Conservation (phyloP, 2,329 filamentous ascomycete genomes). For the Juglanconis oblonga region DNA sequence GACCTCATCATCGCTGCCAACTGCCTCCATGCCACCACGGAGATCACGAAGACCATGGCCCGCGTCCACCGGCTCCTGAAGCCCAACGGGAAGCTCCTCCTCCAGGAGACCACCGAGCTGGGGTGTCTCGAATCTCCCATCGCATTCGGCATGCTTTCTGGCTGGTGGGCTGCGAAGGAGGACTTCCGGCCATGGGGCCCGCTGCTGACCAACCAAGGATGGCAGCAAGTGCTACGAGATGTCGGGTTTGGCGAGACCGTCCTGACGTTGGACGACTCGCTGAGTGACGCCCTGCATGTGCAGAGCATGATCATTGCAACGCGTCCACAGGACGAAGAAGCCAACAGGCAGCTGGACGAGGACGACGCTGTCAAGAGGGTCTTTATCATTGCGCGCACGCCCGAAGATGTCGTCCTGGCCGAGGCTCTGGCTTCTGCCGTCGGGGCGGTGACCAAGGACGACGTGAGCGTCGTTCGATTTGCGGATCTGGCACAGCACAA, state of each 20-base stretch:
- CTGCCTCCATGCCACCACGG: slow-evolving; percentile 28
- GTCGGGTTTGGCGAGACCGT: slow-evolving; percentile 12
- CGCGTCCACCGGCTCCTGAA: slow-evolving; percentile 30
- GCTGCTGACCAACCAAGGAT: slow-evolving; percentile 8
- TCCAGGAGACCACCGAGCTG: slow-evolving; percentile 20
- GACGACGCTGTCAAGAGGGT: slow-evolving; percentile 13
- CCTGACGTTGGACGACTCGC: slow-evolving; percentile 12
- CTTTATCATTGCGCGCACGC: slow-evolving; percentile 13
- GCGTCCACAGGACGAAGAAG: slow-evolving; percentile 2
- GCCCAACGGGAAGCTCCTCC: slow-evolving; percentile 33
- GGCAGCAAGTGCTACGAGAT: slow-evolving; percentile 10
- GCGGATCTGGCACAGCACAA: slow-evolving; percentile 20
- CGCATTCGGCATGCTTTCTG: slow-evolving; percentile 34
- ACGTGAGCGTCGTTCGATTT: slow-evolving; percentile 18
- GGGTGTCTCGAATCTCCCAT: slow-evolving; percentile 10
- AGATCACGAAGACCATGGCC: slow-evolving; percentile 22
- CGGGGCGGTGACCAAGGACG: not conserved
- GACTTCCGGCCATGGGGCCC: slow-evolving; percentile 15
- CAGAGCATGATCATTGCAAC: slow-evolving; percentile 18
- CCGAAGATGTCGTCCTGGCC: slow-evolving; percentile 4
- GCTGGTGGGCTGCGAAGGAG: slow-evolving; percentile 33
- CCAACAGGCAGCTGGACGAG: slow-evolving; percentile 11
- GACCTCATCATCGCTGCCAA: slow-evolving; percentile 32
- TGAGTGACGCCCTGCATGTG: slow-evolving; percentile 11
- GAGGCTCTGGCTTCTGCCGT: slow-evolving; percentile 5